Conservation (phyloP, 352 stramenopile genomes). For the Phytopythium boreale region DNA sequence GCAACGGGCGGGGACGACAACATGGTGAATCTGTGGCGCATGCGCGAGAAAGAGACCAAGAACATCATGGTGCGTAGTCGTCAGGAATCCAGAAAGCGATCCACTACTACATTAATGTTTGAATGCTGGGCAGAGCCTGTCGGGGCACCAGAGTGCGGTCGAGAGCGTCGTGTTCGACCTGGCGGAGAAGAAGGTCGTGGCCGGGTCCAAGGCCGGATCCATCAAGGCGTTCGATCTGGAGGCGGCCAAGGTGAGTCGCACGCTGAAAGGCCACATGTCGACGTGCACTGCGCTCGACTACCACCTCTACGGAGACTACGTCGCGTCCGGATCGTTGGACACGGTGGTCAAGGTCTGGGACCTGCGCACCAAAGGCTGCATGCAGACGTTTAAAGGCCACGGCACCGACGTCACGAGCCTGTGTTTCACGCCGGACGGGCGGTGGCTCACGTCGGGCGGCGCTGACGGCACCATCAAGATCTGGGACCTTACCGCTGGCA, state of each 20-base stretch:
- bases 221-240: constrained; percentile 87
- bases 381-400: constrained; percentile 87
- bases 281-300: constrained; percentile 80
- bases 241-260: constrained; percentile 70
- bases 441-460: constrained; percentile 78
- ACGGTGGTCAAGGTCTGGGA: constrained; percentile 89
- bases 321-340: constrained; percentile 76
- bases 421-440: constrained; percentile 76
- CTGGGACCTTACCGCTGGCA: constrained; percentile 80
- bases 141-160: constrained; percentile 69
- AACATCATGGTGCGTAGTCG: constrained; percentile 68
- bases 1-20: constrained; percentile 78
- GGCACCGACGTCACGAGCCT: constrained; percentile 71
- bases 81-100: not conserved
- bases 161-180: constrained; percentile 83
- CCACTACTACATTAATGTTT: not conserved
- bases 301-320: constrained; percentile 84
- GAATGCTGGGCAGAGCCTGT: constrained; percentile 46
- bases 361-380: constrained; percentile 79
- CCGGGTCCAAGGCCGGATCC: constrained; percentile 72
- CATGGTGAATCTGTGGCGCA: constrained; percentile 81
- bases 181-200: constrained; percentile 69
- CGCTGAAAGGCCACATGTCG: constrained; percentile 83
- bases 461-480: constrained; percentile 78
- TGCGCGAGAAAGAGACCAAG: constrained; percentile 86